Evolutionary conservation across 352 stramenopile species (phyloP).

Genomic region (Phytopythium vexans): DNA sequence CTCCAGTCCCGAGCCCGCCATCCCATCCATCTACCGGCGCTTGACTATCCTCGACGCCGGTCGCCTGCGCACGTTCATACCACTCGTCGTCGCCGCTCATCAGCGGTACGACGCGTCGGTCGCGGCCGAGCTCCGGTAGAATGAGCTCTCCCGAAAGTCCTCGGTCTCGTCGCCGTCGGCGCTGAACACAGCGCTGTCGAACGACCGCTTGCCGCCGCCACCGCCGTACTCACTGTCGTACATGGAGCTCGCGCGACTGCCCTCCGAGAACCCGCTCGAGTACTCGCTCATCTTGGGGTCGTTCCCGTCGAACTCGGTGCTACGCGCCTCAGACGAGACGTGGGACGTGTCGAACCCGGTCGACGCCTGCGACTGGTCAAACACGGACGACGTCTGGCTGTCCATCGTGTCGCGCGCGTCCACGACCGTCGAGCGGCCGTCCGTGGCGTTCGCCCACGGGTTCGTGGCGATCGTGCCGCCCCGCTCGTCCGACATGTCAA

Average conservation of each 20-base stretch:
- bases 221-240: slow-evolving; percentile 19
- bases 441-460: slow-evolving; percentile 2
- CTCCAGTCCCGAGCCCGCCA: not conserved
- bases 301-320: slow-evolving; percentile 7
- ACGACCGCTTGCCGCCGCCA: slow-evolving; percentile 3
- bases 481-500: slow-evolving; percentile 30
- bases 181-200: slow-evolving; percentile 40
- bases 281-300: slow-evolving; percentile 10
- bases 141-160: slow-evolving; percentile 12
- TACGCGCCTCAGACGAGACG: slow-evolving; percentile 5
- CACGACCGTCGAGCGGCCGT: not conserved
- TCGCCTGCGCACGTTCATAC: too few relatives aligned
- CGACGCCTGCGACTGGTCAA: not conserved
- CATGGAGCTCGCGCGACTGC: slow-evolving; percentile 13
- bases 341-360: not conserved
- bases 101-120: slow-evolving; percentile 32
- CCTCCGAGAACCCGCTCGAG: slow-evolving; percentile 13
- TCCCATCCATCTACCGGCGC: too few relatives aligned
- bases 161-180: slow-evolving; percentile 17
- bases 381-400: slow-evolving; percentile 2
- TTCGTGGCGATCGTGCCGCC: slow-evolving; percentile 21
- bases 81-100: not conserved
- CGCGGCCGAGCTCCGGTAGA: slow-evolving; percentile 20
- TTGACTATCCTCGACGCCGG: too few relatives aligned
- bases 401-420: slow-evolving; percentile 2